A percentile compares a stretch with the other conserved stretches of the same genome.
Conservation (phyloP, 2,329 filamentous ascomycete genomes). For the Fusarium cicatricum region DNA sequence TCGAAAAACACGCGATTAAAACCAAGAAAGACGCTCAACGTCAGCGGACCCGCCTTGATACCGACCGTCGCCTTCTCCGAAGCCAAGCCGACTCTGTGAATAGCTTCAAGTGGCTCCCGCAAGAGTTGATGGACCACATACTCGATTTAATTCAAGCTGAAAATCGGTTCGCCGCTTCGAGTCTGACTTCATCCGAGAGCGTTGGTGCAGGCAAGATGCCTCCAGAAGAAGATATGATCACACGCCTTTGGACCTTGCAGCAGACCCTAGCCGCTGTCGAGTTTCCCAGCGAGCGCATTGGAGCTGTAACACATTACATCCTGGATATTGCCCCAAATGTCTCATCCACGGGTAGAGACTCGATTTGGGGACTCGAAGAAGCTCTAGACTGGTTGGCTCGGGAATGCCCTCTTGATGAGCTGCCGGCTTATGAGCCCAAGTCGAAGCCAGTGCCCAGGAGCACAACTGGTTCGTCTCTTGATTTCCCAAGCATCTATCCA, state of each 20-base stretch:
- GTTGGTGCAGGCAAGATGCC: slow-evolving; percentile 61
- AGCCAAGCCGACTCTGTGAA: slow-evolving; percentile 78
- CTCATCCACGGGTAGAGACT: slow-evolving; percentile 64
- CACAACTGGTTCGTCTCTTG: slow-evolving; percentile 37
- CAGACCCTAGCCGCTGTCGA: slow-evolving; percentile 73
- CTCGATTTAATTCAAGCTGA: slow-evolving; percentile 76
- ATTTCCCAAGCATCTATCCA: not conserved
- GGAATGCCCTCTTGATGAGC: slow-evolving; percentile 72
- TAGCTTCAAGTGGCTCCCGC: slow-evolving; percentile 79
- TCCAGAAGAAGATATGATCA: slow-evolving; percentile 77
- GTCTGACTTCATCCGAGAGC: slow-evolving; percentile 55
- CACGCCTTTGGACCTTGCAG: slow-evolving; percentile 85
- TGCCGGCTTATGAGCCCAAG: slow-evolving; percentile 72
- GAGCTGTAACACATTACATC: slow-evolving; percentile 70
- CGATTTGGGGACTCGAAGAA: slow-evolving; percentile 87
- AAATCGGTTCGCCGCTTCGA: slow-evolving; percentile 63
- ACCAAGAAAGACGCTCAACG: slow-evolving; percentile 80
- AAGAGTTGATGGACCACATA: slow-evolving; percentile 80
- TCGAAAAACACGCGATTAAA: slow-evolving; percentile 84
- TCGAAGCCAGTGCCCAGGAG: slow-evolving; percentile 51
- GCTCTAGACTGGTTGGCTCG: slow-evolving; percentile 90
- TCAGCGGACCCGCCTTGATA: slow-evolving; percentile 80
- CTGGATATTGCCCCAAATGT: slow-evolving; percentile 73
- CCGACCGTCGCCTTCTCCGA: slow-evolving; percentile 83
- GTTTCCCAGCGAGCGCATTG: slow-evolving; percentile 71